Percentiles rank a stretch among this genome's conserved stretches.
These are phyloP conservation scores for Sapria himalayana DNA, from an alignment of 345 rosid species.

Conservation along the genomic window DNA sequence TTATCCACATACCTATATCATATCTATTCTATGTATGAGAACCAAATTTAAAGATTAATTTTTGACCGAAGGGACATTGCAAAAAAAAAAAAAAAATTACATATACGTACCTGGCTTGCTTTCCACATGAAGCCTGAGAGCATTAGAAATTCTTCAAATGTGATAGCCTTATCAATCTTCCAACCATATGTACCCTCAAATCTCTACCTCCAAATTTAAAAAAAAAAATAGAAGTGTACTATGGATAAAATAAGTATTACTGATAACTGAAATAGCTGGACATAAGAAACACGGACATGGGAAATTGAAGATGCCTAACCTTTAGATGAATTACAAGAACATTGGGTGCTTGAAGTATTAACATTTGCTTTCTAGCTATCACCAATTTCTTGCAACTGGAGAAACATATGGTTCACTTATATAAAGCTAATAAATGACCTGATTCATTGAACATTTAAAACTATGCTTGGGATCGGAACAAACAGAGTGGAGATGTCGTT, in stretches of 20 bases:
- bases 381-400: slow-evolving; percentile 90
- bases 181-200: slow-evolving; percentile 73
- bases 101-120: slow-evolving; percentile 46
- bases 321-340: slow-evolving; percentile 83
- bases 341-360: slow-evolving; percentile 70
- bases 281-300: not conserved
- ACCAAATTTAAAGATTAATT: too few species aligned
- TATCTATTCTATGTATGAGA: too few species aligned
- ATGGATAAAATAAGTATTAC: not conserved
- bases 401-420: slow-evolving; percentile 11
- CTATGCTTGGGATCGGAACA: too few species aligned
- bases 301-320: slow-evolving; percentile 18
- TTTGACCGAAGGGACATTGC: too few species aligned
- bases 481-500: too few species aligned
- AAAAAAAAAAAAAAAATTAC: not conserved
- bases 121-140: slow-evolving; percentile 81
- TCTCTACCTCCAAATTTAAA: slow-evolving; percentile 27
- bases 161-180: slow-evolving; percentile 61
- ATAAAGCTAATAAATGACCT: too few species aligned
- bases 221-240: not conserved
- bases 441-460: too few species aligned
- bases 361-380: slow-evolving; percentile 91
- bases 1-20: too few species aligned
- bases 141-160: slow-evolving; percentile 61
- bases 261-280: slow-evolving; percentile 6